Percentiles rank a stretch among this genome's conserved stretches.
Conservation (phyloP, 306 rosid genomes). For the Castanea crenata region DNA sequence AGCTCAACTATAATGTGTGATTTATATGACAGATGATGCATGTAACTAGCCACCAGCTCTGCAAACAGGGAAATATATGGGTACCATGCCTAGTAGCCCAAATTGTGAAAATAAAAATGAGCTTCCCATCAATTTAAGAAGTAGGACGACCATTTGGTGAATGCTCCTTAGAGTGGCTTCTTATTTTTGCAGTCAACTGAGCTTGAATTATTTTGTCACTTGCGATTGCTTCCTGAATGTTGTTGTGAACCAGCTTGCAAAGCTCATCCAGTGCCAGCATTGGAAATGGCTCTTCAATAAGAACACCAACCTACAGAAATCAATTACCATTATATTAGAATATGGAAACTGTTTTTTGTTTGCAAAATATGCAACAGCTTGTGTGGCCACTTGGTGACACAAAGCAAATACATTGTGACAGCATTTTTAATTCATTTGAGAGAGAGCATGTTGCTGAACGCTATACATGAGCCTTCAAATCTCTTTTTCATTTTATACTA, state of each 20-base stretch:
- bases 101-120: neutral
- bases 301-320: conserved; percentile 79
- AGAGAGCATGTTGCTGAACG: neutral
- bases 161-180: conserved; percentile 39
- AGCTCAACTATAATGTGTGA: neutral
- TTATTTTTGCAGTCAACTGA: conserved; percentile 50
- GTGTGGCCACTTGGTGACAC: neutral
- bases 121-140: conserved; percentile 25
- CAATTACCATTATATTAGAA: conserved; percentile 15
- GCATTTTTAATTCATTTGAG: too few relatives aligned
- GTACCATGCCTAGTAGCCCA: neutral
- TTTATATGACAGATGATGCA: neutral
- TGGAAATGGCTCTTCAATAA: conserved; percentile 93
- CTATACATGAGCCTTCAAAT: neutral
- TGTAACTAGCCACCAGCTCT: neutral
- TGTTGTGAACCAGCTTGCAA: conserved; percentile 51
- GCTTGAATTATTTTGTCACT: conserved; percentile 44
- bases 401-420: too few relatives aligned
- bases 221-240: conserved; percentile 59
- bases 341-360: conserved; percentile 5
- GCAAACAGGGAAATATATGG: neutral
- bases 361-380: conserved; percentile 8
- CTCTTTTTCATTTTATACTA: too few relatives aligned
- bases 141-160: conserved; percentile 75
- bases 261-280: conserved; percentile 82